Evolutionary conservation across 495 filamentous ascomycete species (phyloP), one percentile per base, ranked within the genome.

Genomic region (Evansstolkia leycettana): DNA sequence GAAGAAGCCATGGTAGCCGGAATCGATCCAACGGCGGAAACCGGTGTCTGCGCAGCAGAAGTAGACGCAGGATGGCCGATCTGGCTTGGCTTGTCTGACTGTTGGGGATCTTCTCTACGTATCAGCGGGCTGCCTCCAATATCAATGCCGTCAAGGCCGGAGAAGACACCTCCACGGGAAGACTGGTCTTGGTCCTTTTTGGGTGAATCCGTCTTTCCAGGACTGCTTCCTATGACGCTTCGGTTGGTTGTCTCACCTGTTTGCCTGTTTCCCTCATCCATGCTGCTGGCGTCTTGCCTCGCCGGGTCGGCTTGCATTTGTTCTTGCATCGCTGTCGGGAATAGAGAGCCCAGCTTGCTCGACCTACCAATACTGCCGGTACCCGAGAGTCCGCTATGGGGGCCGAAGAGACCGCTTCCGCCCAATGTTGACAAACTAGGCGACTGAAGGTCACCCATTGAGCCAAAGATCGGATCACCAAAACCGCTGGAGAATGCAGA

Each of bases 281-380:
- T 25, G 18, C 43, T 70, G 5, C 75, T 69, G 27, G 79, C 69
- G 1, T 64, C 67, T 19, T 74, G 55, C 12, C 65, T 57, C 19
- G 45, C 47, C 28, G 62, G 54, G 2, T 77, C 74, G 33, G 49
- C 42, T 15, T 69, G 80, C 69, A 85, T 81, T 49, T 88, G 83
- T n/a, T 87, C 84, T 52, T 90, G 84, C 80, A 92, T 88, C 2
- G 80, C 76, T 7, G 69, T 50, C 10, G 89, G 86, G 50, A 98
- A 94, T 26, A 98, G 67, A 2, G 85, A 87, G 1, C 80, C 82
- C 34, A 96, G 61, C 54, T 85, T 92, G 57, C 84, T 89, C 0
- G 75, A 76, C 35, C 89, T 75, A 19, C 78, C 76, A 26, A 78
- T 64, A 20, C 73, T 70, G 19, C 66, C 64, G 27, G 61, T 60